Percentiles rank a stretch among this genome's conserved stretches.
Conservation (phyloP, 495 filamentous ascomycete genomes). For the Daldinia grandis region DNA sequence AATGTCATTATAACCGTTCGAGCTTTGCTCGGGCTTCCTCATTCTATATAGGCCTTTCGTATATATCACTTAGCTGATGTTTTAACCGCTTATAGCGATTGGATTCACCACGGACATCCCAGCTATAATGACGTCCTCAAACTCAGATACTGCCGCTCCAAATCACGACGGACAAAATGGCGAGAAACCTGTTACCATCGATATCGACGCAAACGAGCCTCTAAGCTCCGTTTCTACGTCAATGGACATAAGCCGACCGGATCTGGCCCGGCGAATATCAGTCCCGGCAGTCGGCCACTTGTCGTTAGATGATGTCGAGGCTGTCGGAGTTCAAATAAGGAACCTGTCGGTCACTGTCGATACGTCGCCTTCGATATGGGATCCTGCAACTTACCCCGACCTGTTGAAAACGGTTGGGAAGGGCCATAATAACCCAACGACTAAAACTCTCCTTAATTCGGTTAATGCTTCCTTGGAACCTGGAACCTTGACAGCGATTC, state of each 20-base stretch:
- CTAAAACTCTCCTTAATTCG: conserved; percentile 44
- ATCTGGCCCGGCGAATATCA: conserved; percentile 26
- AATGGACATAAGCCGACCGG: conserved; percentile 32
- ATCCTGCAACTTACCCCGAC: conserved; percentile 44
- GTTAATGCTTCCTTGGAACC: conserved; percentile 42
- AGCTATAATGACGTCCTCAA: conserved; percentile 30
- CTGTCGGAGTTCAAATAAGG: conserved; percentile 65
- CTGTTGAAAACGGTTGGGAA: conserved; percentile 45
- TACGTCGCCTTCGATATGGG: conserved; percentile 52
- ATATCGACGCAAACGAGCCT: conserved; percentile 32
- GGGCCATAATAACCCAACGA: conserved; percentile 37
- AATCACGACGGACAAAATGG: conserved; percentile 3
- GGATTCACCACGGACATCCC: background rate
- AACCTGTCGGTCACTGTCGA: conserved; percentile 65
- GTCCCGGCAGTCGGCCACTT: conserved; percentile 52
- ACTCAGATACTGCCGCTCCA: background rate
- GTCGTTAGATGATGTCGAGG: conserved; percentile 67
- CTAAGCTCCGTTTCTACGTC: conserved; percentile 38
- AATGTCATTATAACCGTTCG: conserved; percentile 21
- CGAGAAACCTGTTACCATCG: conserved; percentile 11
- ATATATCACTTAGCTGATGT: background rate
- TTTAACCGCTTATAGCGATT: conserved; percentile 3
- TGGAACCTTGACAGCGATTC: conserved; percentile 74
- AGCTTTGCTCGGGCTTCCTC: conserved; percentile 4
- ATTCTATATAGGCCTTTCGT: background rate